Percentiles rank a stretch among this genome's conserved stretches.
Evolutionary conservation across 371 early-diverging fungal species (phyloP).

Genomic region (Circinella umbellata): DNA sequence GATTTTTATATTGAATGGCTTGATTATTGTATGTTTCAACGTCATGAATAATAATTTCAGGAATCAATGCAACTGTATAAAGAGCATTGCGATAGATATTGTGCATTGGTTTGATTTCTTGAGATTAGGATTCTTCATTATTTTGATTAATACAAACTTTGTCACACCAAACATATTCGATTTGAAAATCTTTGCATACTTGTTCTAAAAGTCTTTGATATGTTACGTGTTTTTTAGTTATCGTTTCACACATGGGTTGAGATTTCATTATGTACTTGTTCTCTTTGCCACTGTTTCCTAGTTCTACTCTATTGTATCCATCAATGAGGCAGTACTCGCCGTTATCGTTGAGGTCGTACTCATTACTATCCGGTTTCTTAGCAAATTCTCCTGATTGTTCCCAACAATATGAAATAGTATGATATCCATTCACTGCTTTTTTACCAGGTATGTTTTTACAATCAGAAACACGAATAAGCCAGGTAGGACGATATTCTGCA

Average conservation of each 20-base stretch:
- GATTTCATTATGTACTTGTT: too few relatives aligned
- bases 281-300: too few relatives aligned
- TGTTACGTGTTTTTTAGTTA: too few relatives aligned
- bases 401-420: neutral
- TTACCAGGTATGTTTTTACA: neutral
- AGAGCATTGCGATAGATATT: neutral
- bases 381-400: neutral
- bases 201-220: too few relatives aligned
- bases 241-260: too few relatives aligned
- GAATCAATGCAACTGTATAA: neutral
- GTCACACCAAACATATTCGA: neutral
- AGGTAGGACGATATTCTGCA: neutral
- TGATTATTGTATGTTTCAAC: too few relatives aligned
- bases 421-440: neutral
- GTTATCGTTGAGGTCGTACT: neutral
- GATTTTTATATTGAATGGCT: too few relatives aligned
- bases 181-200: neutral
- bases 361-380: neutral
- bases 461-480: neutral
- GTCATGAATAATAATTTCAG: neutral
- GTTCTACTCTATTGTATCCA: too few relatives aligned
- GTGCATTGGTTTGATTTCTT: neutral
- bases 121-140: too few relatives aligned
- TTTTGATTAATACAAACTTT: neutral
- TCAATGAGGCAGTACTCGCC: too few relatives aligned